phyloP scores from a whole-genome alignment of 2,329 filamentous ascomycete genomes.

The Paracamarosporium sp. region DNA sequence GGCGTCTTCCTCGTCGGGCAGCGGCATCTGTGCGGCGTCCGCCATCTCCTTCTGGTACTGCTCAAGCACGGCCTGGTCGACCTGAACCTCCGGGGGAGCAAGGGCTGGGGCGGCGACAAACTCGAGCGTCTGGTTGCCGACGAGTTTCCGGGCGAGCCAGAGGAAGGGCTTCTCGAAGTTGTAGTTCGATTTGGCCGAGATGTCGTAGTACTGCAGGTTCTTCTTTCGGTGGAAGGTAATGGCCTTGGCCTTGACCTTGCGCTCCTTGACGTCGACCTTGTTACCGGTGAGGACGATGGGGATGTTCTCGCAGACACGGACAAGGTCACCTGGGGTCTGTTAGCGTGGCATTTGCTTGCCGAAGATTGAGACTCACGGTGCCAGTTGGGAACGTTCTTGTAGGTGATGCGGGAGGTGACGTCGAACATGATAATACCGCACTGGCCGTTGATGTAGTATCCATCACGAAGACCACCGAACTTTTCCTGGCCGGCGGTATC shows the following conservation, averaged over 20 bases:
- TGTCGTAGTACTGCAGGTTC: conserved; percentile 99
- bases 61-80: conserved; percentile 82
- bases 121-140: conserved; percentile 89
- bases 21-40: conserved; percentile 78
- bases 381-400: conserved; percentile 99
- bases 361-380: conserved; percentile 75
- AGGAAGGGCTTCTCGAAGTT: conserved; percentile 99
- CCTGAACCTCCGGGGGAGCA: conserved; percentile 88
- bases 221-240: conserved; percentile 99
- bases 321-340: conserved; percentile 77
- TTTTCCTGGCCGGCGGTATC: conserved; percentile 99
- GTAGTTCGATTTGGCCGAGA: conserved; percentile 99
- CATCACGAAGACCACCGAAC: conserved; percentile 98
- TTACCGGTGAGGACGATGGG: conserved; percentile 98
- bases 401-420: conserved; percentile 98
- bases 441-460: conserved; percentile 99
- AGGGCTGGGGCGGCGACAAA: conserved; percentile 96
- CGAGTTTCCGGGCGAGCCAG: conserved; percentile 97
- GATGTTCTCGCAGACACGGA: conserved; percentile 99
- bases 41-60: conserved; percentile 91
- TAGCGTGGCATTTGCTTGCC: conserved; percentile 14
- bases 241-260: conserved; percentile 99
- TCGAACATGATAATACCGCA: conserved; percentile 99
- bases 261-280: conserved; percentile 99
- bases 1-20: conserved; percentile 93